These are phyloP conservation scores for Colletotrichum eremochloae DNA, from an alignment of 2,329 filamentous ascomycete species.

Conservation along the genomic window DNA sequence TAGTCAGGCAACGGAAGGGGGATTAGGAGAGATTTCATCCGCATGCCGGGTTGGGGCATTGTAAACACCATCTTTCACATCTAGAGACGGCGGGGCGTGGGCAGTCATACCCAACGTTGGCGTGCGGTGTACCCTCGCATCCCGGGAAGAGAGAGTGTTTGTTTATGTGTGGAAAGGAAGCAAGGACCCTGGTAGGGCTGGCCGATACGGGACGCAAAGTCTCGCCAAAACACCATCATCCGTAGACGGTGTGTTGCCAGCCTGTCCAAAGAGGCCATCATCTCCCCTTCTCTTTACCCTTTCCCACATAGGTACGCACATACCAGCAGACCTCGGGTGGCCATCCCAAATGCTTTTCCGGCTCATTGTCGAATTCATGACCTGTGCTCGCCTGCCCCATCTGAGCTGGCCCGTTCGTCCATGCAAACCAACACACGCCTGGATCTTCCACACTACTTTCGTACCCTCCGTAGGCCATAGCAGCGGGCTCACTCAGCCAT, in stretches of 20 bases:
- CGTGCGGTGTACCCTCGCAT: background rate
- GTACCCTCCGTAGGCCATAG: background rate
- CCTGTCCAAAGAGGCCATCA: background rate
- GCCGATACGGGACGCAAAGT: background rate
- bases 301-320: background rate
- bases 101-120: background rate
- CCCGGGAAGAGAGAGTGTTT: background rate
- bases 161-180: background rate
- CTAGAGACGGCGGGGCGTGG: background rate
- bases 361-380: slow-evolving; percentile 30
- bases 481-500: background rate
- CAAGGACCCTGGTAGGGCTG: background rate
- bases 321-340: background rate
- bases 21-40: background rate
- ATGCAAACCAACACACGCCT: background rate
- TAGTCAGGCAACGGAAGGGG: slow-evolving; percentile 8
- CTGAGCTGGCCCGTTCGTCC: background rate
- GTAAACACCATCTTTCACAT: slow-evolving; percentile 11
- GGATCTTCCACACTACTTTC: background rate
- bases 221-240: background rate
- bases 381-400: background rate
- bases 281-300: background rate
- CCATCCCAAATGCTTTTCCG: slow-evolving; percentile 30
- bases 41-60: background rate
- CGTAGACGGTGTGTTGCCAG: background rate